A percentile compares a stretch with the other conserved stretches of the same genome.
phyloP scores from a whole-genome alignment of 768 basidiomycete species.

The Lepiota venenata region DNA sequence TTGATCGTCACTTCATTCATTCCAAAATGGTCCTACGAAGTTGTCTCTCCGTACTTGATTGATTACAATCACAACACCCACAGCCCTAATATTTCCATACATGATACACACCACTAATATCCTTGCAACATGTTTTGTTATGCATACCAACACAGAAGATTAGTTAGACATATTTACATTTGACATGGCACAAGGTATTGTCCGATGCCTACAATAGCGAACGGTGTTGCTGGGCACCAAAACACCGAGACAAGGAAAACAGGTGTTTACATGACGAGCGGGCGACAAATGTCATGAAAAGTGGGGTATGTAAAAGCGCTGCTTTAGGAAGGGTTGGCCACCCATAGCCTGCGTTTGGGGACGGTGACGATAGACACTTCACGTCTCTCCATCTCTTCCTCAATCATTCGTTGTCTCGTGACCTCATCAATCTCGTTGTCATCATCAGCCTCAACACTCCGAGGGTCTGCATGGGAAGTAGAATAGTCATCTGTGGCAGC shows the following conservation, averaged over 20 bases:
- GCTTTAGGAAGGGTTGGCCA: constrained; percentile 61
- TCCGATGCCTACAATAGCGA: neutral
- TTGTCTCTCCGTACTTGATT: neutral
- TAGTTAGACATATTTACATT: constrained; percentile 10
- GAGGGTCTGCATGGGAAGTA: constrained; percentile 35
- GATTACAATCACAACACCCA: no score
- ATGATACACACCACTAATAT: neutral
- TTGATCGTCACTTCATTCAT: neutral
- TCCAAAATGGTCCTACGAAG: neutral
- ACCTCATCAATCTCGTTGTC: constrained; percentile 78
- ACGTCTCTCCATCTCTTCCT: constrained; percentile 77
- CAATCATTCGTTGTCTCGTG: constrained; percentile 67
- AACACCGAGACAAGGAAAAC: neutral
- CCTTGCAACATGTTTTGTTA: neutral
- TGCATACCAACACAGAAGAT: constrained; percentile 9
- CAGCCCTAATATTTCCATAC: no score
- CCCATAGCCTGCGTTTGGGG: constrained; percentile 71
- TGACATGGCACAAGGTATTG: neutral
- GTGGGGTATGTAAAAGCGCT: neutral
- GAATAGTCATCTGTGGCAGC: constrained; percentile 37
- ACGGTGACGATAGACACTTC: constrained; percentile 82
- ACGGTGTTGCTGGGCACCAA: neutral
- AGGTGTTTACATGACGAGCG: neutral
- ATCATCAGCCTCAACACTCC: constrained; percentile 50
- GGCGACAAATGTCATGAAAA: neutral